Evolutionary conservation across 371 early-diverging fungal genomes (phyloP), one percentile per base, ranked within the genome.

Genomic region (Mucor racemosus): DNA sequence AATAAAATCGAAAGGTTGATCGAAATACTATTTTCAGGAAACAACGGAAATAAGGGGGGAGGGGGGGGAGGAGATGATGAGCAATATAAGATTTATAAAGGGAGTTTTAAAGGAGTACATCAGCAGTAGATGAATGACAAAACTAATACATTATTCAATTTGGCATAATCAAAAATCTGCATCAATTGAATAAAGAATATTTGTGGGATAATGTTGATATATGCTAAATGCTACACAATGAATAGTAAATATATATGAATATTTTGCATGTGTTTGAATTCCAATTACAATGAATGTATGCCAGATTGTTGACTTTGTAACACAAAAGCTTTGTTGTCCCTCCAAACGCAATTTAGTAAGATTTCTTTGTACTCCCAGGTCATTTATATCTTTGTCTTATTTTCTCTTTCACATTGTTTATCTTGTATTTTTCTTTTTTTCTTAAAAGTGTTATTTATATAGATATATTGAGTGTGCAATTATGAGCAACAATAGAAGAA

Each of bases 401-500:
- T n/a, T 26, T 15, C 26, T 15, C 10, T 36, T 11, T 54, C 31
- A 14, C 41, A 40, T 0, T 46, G 3, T 39, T 57, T 38, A 38
- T n/a, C 57, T 33, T 57, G 14, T 62, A 34, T 61, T 57, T 48
- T 21, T 46, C 33, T 67, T 56, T 48, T 14, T 10, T 54, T 57
- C 46, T 14, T 41, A 40, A 44, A 7, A 35, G 38, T 62, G 31
- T 26, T 36, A 35, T 31, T 60, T 13, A 26, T 36, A 31, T 61
- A 56, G 15, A 21, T 19, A 67, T 57, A 57, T 3, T 26, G 26
- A 26, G 26, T 26, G 26, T 21, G 33, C 31, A 46, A 33, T 14
- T 55, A 55, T 35, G 44, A 56, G 44, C 17, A 54, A n/a, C 11
- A 60, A 14, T 8, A 54, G 70, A 61, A 36, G 62, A 57, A 55